These are phyloP conservation scores for Grosmannia huntii DNA, from an alignment of 2,329 filamentous ascomycete species.

Conservation along the genomic window DNA sequence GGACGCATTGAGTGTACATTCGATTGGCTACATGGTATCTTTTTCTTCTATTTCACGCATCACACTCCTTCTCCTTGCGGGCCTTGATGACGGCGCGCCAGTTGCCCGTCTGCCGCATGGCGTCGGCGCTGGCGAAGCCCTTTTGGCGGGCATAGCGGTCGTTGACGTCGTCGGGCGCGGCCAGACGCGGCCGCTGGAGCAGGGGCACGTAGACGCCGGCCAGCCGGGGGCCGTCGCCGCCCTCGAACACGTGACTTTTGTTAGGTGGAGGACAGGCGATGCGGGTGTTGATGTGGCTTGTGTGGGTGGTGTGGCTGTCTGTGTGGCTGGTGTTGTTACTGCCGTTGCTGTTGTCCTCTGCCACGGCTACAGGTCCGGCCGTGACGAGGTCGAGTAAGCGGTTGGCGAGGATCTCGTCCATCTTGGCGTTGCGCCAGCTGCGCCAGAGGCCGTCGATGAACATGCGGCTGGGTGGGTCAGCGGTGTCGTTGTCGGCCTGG, in stretches of 20 bases:
- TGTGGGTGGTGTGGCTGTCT: conserved; percentile 15
- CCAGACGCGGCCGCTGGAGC: conserved; percentile 34
- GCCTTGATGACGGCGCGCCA: conserved; percentile 21
- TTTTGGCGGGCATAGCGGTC: conserved; percentile 49
- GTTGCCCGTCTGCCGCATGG: conserved; percentile 27
- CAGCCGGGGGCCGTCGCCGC: conserved; percentile 36
- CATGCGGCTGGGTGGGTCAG: conserved; percentile 33
- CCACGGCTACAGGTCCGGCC: not conserved
- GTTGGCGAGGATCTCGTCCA: conserved; percentile 75
- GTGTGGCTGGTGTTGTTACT: not conserved
- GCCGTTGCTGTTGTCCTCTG: too few relatives aligned
- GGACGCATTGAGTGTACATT: not conserved
- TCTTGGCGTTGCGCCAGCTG: conserved; percentile 71
- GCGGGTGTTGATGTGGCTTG: conserved; percentile 24
- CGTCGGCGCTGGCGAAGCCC: conserved; percentile 40
- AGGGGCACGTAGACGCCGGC: conserved; percentile 43
- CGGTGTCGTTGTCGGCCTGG: conserved; percentile 32
- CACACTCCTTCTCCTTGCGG: conserved; percentile 8
- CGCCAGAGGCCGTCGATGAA: conserved; percentile 69
- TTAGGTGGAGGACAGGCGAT: conserved; percentile 20
- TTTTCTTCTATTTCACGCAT: not conserved
- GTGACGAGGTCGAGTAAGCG: conserved; percentile 55
- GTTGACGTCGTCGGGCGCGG: conserved; percentile 42
- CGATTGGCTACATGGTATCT: not conserved
- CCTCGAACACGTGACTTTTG: conserved; percentile 37